A percentile compares a stretch with the other conserved stretches of the same genome.
These are phyloP conservation scores for Penicillium sp. DNA, from an alignment of 2,329 filamentous ascomycete species.

Conservation along the genomic window DNA sequence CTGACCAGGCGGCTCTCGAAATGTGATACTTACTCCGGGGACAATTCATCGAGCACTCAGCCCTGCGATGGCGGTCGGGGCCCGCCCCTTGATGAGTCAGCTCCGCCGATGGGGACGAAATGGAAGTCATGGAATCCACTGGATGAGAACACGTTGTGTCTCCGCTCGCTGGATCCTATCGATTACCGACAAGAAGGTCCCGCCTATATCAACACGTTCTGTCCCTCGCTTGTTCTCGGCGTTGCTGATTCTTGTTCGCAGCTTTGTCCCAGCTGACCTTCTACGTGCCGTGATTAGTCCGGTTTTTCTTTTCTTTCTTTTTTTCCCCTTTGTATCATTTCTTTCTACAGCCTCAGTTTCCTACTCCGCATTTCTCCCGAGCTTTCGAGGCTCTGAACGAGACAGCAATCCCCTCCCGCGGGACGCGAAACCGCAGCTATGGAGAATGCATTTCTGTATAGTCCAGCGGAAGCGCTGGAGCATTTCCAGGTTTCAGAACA, in stretches of 20 bases:
- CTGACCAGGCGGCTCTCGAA: neutral
- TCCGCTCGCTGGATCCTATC: constrained; percentile 13
- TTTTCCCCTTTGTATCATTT: constrained; percentile 11
- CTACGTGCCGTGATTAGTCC: constrained; percentile 14
- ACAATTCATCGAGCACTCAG: constrained; percentile 10
- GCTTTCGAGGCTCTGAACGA: neutral
- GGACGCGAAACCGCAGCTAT: constrained; percentile 29
- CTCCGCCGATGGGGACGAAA: constrained; percentile 8
- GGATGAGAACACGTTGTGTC: constrained; percentile 26
- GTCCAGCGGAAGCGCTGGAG: constrained; percentile 46
- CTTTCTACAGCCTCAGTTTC: constrained; percentile 12
- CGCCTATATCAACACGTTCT: constrained; percentile 1
- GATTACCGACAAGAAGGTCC: constrained; percentile 7
- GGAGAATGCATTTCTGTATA: constrained; percentile 50
- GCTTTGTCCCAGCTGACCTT: constrained; percentile 10
- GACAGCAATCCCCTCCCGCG: neutral
- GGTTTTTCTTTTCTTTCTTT: constrained; percentile 2
- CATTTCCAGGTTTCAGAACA: constrained; percentile 49
- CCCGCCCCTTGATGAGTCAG: constrained; percentile 17
- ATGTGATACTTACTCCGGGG: no score
- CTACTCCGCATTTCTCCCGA: constrained; percentile 8
- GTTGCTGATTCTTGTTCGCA: constrained; percentile 6
- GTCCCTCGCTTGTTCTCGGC: constrained; percentile 11
- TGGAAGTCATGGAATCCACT: constrained; percentile 11
- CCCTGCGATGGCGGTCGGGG: constrained; percentile 7